Base-by-base conservation (phyloP, 345 rosid genomes). In the Eutrema heterophyllum region DNA sequence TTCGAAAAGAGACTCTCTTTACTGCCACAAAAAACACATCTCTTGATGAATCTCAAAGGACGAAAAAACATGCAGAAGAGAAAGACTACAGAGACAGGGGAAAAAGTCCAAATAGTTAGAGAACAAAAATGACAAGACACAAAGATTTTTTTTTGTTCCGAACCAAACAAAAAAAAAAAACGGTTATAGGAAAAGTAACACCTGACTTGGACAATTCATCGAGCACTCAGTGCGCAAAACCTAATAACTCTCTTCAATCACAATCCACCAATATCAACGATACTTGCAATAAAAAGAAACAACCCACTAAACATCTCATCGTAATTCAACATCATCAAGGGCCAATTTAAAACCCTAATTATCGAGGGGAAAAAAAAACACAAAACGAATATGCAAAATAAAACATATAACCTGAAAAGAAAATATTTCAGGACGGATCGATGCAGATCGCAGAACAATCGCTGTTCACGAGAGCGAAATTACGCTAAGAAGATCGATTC, bases 221-320 rank as follows among this genome's bases (percentile, higher is more conserved):
- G 60, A 70, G 27, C 80, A 77, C 76, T 70, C 70, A 38, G 76
- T 70, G 80, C 51, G 80, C 80, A 70, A 45, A 70, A 21, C 61
- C 67, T 70, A 63, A 46, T 5, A 16, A 6, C 57, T 63, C 57
- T 75, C 58, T 40, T 68, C 48, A 52, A 76, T 69, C 46, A 55
- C 75, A 54, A 64, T 70, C 59, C 48, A 45, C 5, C 35, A 6
- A 63, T 10, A 13, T 9, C 51, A 54, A 46, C 66, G 39, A 61
- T 27, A 26, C 70, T 67, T 57, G 7, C 53, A 44, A 40, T 50
- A 14, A 6, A 51, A 46, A 15, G 6, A 54, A 54, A 45, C 16
- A 61, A 44, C 58, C 70, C 71, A 63, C 71, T 16, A 62, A 35
- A 5, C 1, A 59, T 41, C 45, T 59, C 29, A 16, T 60, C 63